Evolutionary conservation across 2,329 filamentous ascomycete species (phyloP).

Genomic region (Aspergillus sergii): DNA sequence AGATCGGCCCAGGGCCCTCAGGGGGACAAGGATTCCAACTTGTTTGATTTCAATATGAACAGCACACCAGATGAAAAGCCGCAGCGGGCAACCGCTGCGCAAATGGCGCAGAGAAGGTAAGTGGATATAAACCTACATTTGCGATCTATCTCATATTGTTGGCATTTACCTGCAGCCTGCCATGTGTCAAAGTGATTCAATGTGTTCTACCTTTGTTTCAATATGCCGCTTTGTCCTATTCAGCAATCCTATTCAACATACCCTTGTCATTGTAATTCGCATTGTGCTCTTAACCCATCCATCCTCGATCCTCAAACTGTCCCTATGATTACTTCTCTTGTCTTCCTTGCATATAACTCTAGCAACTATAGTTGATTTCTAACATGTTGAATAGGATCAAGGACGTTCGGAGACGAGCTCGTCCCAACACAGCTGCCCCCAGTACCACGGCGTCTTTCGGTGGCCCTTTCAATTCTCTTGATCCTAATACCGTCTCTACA

Average conservation of each 20-base stretch:
- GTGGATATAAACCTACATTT: conserved; percentile 34
- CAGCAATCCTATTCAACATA: not conserved
- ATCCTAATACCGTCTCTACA: conserved; percentile 32
- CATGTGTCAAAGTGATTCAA: not conserved
- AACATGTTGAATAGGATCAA: conserved; percentile 23
- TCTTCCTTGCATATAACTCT: not conserved
- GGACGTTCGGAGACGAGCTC: conserved; percentile 29
- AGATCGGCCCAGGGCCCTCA: conserved; percentile 40
- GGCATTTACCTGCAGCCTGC: not conserved
- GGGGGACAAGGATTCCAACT: conserved; percentile 33
- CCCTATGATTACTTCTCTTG: not conserved
- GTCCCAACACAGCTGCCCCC: conserved; percentile 25
- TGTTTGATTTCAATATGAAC: conserved; percentile 40
- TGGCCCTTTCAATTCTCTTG: conserved; percentile 33
- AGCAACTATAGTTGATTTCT: not conserved
- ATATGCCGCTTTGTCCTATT: not conserved
- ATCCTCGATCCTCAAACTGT: not conserved
- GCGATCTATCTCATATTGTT: conserved; percentile 14
- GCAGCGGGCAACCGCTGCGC: conserved; percentile 56
- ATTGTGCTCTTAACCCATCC: not conserved
- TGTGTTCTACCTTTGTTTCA: not conserved
- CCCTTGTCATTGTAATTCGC: not conserved
- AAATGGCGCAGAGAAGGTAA: conserved; percentile 59
- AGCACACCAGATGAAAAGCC: conserved; percentile 49
- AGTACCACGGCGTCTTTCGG: conserved; percentile 23